Conservation (phyloP, 768 basidiomycete species). For the Xerocomellus intermedius region DNA sequence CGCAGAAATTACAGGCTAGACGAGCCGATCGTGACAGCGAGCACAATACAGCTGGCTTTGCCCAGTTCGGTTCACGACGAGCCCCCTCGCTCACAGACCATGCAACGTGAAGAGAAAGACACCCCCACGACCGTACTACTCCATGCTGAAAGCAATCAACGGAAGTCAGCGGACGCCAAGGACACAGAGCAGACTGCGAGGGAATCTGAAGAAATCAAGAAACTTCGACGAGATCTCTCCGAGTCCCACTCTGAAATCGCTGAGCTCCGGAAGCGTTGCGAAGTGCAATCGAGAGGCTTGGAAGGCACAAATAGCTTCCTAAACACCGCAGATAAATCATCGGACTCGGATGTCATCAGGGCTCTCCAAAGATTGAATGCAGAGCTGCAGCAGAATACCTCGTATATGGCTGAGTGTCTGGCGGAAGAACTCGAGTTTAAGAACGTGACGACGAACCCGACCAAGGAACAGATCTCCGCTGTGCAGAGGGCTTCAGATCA, state of each 20-base stretch:
- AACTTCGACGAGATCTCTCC: constrained; percentile 7
- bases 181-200: background rate
- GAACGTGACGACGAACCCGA: background rate
- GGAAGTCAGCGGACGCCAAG: background rate
- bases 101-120: background rate
- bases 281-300: constrained; percentile 12
- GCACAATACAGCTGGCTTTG: background rate
- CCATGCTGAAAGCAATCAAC: background rate
- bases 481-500: background rate
- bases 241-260: background rate
- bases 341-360: constrained; percentile 7
- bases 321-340: constrained; percentile 8
- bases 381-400: constrained; percentile 8
- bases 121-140: no score
- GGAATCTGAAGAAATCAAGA: constrained; percentile 1
- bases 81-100: background rate
- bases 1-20: no score
- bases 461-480: background rate
- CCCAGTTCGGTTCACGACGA: background rate
- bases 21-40: background rate
- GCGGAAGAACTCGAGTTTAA: background rate
- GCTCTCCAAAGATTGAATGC: constrained; percentile 11
- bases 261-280: constrained; percentile 8
- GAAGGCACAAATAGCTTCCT: constrained; percentile 5
- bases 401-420: constrained; percentile 10